Base-by-base conservation (phyloP, 202 grass and related monocot genomes). In the Panicum virgatum region DNA sequence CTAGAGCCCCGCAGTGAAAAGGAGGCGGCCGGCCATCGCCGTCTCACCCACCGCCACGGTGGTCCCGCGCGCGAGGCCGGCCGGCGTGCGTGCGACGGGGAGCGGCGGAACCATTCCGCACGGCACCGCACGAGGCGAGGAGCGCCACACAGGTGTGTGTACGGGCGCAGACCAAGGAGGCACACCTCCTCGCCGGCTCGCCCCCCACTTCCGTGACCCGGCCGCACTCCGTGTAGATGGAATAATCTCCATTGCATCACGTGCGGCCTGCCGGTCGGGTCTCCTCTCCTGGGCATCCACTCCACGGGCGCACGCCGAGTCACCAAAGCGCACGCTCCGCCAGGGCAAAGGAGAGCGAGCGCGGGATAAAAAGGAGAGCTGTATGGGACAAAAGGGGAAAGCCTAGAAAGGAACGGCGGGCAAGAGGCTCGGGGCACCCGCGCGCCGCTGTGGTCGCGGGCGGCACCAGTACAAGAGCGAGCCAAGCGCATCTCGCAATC, bases 291-390 rank as follows among this genome's bases (percentile, higher is more conserved):
- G 50, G 78, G 56, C 78, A 81, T 19, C 2, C 32, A 3, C 32
- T 14, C 77, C 82, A 51, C 75, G 58, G 56, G 39, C 9, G 62
- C 25, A 65, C 62, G 62, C 87, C 56, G 46, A 39, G 36, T 27
- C 80, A 58, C 75, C 70, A 74, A 38, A 48, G 51, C 52, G 37
- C 64, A 42, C 0, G 64, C 64, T 45, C 52, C 77, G n/a, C 72
- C 57, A 59, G 78, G 38, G 29, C 62, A 70, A 74, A 65, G 62
- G 53, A 45, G 69, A 53, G 85, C 82, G 32, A 34, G 78, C 59
- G 84, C 71, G 51, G 76, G 86, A 92, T 89, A 77, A 92, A 90
- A 90, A 80, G 66, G 68, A 68, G 89, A 65, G 61, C 74, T 71
- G 79, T 80, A 84, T 62, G 83, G 73, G 83, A 83, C 73, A 79